A percentile compares a stretch with the other conserved stretches of the same genome.
Conservation (phyloP, 352 stramenopile genomes). For the Phytophthora agathidicida region DNA sequence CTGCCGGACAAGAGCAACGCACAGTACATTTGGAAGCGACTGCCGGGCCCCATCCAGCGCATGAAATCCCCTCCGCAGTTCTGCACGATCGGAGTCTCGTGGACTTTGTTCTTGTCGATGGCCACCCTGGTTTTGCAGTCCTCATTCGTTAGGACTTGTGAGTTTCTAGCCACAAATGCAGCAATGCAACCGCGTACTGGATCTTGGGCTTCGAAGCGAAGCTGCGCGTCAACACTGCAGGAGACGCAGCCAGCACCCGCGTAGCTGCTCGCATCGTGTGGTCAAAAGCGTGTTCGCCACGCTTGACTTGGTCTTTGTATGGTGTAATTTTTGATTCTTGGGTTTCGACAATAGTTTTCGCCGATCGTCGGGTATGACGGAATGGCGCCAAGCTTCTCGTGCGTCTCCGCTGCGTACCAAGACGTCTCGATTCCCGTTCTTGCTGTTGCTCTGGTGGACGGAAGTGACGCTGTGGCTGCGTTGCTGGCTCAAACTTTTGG, state of each 20-base stretch:
- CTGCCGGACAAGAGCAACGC: conserved; percentile 65
- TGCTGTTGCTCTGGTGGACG: conserved; percentile 43
- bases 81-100: conserved; percentile 60
- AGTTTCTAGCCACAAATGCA: background rate
- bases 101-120: conserved; percentile 44
- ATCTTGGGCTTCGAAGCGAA: conserved; percentile 34
- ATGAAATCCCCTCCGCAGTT: conserved; percentile 58
- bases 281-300: no score
- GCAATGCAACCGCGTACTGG: conserved; percentile 16
- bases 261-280: no score
- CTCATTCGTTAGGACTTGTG: background rate
- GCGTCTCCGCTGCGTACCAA: conserved; percentile 10
- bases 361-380: conserved; percentile 17
- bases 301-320: no score
- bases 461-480: conserved; percentile 32
- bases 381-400: conserved; percentile 5
- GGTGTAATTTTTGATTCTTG: no score
- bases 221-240: conserved; percentile 1
- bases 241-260: background rate
- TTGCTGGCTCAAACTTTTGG: conserved; percentile 35
- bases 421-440: conserved; percentile 24
- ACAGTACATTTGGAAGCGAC: conserved; percentile 80
- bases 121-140: no score
- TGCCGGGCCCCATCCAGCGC: conserved; percentile 64
- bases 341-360: no score